Evolutionary conservation across 106 monocot genomes (phyloP).

Genomic region (Dioscorea alata): DNA sequence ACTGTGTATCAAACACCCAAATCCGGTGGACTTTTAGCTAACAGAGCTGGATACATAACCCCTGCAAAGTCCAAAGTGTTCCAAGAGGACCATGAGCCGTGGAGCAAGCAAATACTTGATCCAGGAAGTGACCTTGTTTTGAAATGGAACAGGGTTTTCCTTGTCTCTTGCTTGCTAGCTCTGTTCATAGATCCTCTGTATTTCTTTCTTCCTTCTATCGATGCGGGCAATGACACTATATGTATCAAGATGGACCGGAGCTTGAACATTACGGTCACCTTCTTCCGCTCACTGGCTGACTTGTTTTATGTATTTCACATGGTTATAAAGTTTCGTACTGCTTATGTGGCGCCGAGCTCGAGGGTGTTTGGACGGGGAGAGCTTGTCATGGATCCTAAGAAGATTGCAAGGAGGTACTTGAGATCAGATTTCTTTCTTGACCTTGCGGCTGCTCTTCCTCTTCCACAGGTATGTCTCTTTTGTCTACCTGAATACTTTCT

Average conservation of each 20-base stretch:
- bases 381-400: conserved; percentile 69
- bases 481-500: too few relatives aligned
- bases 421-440: conserved; percentile 73
- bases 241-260: conserved; percentile 45
- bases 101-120: conserved; percentile 48
- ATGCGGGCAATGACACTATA: conserved; percentile 12
- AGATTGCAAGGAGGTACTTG: conserved; percentile 63
- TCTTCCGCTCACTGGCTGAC: conserved; percentile 45
- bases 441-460: conserved; percentile 64
- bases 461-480: conserved; percentile 61
- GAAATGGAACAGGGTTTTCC: conserved; percentile 63
- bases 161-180: conserved; percentile 45
- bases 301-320: conserved; percentile 75
- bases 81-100: conserved; percentile 36
- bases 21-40: not conserved
- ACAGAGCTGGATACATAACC: not conserved
- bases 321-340: conserved; percentile 72
- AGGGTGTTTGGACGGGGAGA: conserved; percentile 93
- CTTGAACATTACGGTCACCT: conserved; percentile 38
- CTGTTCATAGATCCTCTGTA: conserved; percentile 66
- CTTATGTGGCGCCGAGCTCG: conserved; percentile 74
- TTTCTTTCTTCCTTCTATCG: conserved; percentile 52
- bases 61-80: conserved; percentile 25
- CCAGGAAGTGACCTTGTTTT: conserved; percentile 55
- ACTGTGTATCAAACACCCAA: not conserved